Evolutionary conservation across 2,329 filamentous ascomycete species (phyloP).

Genomic region (Cryphonectria japonica): DNA sequence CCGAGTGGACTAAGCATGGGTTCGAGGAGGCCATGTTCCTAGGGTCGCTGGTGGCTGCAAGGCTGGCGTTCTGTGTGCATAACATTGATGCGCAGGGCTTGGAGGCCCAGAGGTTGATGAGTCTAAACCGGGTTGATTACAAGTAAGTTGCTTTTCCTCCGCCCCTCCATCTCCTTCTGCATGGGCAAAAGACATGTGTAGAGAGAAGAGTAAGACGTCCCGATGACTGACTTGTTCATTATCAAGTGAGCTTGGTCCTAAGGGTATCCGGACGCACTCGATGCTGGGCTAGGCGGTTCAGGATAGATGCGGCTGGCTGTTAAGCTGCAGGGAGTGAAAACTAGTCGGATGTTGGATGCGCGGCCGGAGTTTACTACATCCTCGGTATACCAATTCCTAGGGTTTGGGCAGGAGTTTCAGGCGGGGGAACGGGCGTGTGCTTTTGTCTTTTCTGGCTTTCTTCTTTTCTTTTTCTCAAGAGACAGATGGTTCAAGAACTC

Average conservation of each 20-base stretch:
- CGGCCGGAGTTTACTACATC: conserved; percentile 9
- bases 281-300: conserved; percentile 49
- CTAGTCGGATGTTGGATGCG: conserved; percentile 5
- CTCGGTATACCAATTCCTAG: conserved; percentile 6
- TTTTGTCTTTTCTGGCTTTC: neutral
- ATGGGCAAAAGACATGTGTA: neutral
- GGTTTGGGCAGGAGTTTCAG: conserved; percentile 18
- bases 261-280: conserved; percentile 57
- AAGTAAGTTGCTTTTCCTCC: conserved; percentile 51
- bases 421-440: neutral
- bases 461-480: neutral
- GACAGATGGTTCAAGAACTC: neutral
- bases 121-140: conserved; percentile 61
- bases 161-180: neutral
- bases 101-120: conserved; percentile 60
- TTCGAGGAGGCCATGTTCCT: conserved; percentile 85
- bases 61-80: conserved; percentile 62
- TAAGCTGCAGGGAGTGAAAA: neutral
- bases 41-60: conserved; percentile 81
- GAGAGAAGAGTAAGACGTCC: neutral
- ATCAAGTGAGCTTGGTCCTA: conserved; percentile 57
- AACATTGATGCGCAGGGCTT: conserved; percentile 57
- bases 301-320: neutral
- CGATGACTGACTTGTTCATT: conserved; percentile 28
- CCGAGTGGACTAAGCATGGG: conserved; percentile 83